Evolutionary conservation across 2,329 filamentous ascomycete genomes (phyloP).

Genomic region (Xylariomycetidae sp.): DNA sequence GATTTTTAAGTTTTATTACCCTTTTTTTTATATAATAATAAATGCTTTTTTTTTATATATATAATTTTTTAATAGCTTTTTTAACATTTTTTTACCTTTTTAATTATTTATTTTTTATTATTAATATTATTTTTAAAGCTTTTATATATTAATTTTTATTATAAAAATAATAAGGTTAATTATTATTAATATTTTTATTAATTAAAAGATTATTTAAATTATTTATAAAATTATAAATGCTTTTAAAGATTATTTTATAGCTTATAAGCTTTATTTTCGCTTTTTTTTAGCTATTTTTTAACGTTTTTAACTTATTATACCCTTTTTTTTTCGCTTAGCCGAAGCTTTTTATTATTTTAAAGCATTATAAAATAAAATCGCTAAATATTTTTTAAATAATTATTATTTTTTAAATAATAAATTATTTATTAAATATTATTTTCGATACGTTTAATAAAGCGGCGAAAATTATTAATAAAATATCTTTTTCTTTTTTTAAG

Average conservation of each 20-base stretch:
- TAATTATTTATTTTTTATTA: no score
- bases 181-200: neutral
- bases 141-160: no score
- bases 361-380: neutral
- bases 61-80: no score
- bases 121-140: no score
- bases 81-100: no score
- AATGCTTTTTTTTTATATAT: no score
- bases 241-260: neutral
- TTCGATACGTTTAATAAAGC: neutral
- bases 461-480: neutral
- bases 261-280: neutral
- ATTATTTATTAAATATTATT: neutral
- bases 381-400: neutral
- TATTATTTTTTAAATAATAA: neutral
- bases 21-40: no score
- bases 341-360: no score
- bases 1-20: no score
- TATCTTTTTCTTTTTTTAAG: no score
- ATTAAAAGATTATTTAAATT: neutral
- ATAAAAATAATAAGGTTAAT: neutral
- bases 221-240: slow-evolving; percentile 1
- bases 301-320: no score
- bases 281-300: neutral
- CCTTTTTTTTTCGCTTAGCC: no score